phyloP scores from a whole-genome alignment of 139 green algal genomes.

The Chlamydomonas sp. region DNA sequence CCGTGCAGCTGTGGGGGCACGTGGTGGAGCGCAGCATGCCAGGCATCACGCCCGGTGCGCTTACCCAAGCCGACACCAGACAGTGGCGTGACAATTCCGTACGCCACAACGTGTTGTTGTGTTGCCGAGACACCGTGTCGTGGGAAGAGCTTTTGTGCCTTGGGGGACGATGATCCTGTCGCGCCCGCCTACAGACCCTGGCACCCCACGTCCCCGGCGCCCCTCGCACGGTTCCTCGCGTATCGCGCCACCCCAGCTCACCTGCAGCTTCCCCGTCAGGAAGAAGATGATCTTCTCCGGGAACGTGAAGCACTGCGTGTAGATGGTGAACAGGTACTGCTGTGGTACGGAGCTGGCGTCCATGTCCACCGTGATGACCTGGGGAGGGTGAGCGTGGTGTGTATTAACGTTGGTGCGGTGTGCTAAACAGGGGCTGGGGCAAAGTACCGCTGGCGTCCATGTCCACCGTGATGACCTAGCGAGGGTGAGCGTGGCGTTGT shows the following conservation, averaged over 20 bases:
- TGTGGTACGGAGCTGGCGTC: conserved; percentile 72
- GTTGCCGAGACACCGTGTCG: not conserved
- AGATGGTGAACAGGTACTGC: conserved; percentile 68
- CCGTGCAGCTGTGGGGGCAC: not conserved
- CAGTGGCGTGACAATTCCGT: too few relatives aligned
- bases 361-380: conserved; percentile 60
- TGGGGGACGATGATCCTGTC: not conserved
- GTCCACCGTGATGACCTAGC: conserved; percentile 53
- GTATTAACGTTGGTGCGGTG: not conserved
- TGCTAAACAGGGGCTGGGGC: not conserved
- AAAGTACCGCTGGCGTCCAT: conserved; percentile 61
- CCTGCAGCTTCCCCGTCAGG: conserved; percentile 68
- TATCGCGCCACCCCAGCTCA: not conserved
- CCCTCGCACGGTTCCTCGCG: too few relatives aligned
- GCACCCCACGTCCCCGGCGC: not conserved
- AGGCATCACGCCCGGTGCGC: not conserved
- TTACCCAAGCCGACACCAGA: too few relatives aligned
- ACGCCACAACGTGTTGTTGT: not conserved
- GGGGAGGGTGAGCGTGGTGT: not conserved
- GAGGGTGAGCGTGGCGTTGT: not conserved
- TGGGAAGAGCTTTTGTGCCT: too few relatives aligned
- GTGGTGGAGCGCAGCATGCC: not conserved
- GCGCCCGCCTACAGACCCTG: not conserved
- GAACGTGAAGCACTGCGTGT: conserved; percentile 78
- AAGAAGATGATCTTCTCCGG: conserved; percentile 85